Evolutionary conservation across 1,284 basidiomycete genomes (phyloP), one percentile per base, ranked within the genome.

Genomic region (Malassezia brasiliensis): DNA sequence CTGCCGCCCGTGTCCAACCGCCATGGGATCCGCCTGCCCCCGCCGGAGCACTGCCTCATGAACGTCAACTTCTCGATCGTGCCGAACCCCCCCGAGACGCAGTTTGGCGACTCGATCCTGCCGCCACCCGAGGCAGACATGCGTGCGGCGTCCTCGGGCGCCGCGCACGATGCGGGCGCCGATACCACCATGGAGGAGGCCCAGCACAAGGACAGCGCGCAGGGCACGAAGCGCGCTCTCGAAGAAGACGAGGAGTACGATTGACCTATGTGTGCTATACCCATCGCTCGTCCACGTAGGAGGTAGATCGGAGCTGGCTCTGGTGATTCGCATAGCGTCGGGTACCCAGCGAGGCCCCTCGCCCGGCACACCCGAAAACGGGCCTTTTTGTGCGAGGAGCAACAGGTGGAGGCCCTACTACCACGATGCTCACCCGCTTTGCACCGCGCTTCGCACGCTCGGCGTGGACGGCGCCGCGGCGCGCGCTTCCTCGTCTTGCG

Each of bases 1-100:
- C 81, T 98, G 4, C 93, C 93, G 3, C 78, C 88, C 3, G 85
- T 96, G 10, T 87, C 87, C n/a, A 93, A 96, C 77, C 84, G 90
- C 1, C 96, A 94, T 76, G 93, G 91, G 34, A 83, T 96, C 45
- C 85, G 90, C 19, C 78, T 96, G 19, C 93, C 93, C 0, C 85
- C 86, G 3, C 71, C 83, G 11, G 77, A 83, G 25, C 88, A 96
- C 38, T 86, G 89, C 53, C 81, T 98, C 35, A 88, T 89, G 11
- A 81, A 87, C 19, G 84, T 94, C 63, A 88, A 94, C 78, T 98
- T 96, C 78, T 85, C 90, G 67, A 82, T 96, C 65, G 81, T 94
- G 0, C 90, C 93, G 8, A 90, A 89, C 74, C 83, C 87, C 14
- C 83, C 86, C 12, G 34, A 40, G 19, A 34, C 46, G 6, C 19